Base-by-base conservation (phyloP, 23 red algal species). In the Pyropia haitanensis region DNA sequence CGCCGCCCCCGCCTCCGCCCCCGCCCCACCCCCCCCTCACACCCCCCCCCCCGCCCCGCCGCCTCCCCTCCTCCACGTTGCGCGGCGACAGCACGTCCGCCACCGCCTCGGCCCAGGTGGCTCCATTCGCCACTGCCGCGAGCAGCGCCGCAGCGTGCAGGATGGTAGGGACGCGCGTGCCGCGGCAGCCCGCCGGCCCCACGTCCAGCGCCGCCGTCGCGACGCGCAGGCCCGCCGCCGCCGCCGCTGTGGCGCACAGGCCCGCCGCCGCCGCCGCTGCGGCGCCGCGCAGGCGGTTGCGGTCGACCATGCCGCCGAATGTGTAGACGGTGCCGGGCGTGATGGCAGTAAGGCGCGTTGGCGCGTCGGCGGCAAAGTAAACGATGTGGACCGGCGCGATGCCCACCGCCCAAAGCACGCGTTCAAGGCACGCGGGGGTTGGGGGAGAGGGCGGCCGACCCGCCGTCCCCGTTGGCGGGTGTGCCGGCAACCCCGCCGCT, bases 261-360 rank as follows among this genome's bases (percentile, higher is more conserved):
- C n/a, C n/a, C n/a, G n/a, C n/a, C n/a, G 91, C 91, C 70, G 73
- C 82, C 5, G 53, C n/a, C 44, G 28, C 25, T 0, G 83, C 75
- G 25, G 61, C 82, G 28, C 91, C 83, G 51, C 68, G 78, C 19
- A 96, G 55, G 51, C 91, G 91, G 63, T 96, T 96, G 50, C 91
- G 72, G 68, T 96, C 91, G 16, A 96, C 91, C 31, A 96, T 78
- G 8, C 91, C 91, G 58, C 91, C 91, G 24, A 96, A 66, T 15
- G 89, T 74, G 61, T 96, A 96, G 6, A 96, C 46, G 22, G 60
- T 76, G 26, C 34, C 61, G 27, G 76, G 53, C 27, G 71, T 31
- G 17, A 91, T 24, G 14, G 30, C 52, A 17, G 72, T 33, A 5
- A 91, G 67, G 18, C 63, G 56, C 17, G 83, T 71, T 16, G 75